Evolutionary conservation across 805 yeast species (phyloP).

Genomic region (Candida khao-thaluensis): DNA sequence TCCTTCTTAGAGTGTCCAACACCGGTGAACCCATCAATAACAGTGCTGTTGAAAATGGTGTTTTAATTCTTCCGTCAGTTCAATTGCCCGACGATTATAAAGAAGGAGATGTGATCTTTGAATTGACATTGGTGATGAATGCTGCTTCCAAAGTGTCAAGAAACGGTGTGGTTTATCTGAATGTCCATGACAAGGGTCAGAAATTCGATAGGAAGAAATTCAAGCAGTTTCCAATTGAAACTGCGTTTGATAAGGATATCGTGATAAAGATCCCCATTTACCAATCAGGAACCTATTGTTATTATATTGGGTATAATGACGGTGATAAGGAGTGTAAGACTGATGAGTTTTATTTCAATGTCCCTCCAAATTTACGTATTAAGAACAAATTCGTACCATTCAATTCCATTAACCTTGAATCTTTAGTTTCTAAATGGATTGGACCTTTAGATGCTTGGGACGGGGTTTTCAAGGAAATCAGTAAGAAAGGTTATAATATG

Average conservation of each 20-base stretch:
- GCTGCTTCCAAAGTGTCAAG: constrained; percentile 75
- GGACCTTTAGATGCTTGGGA: constrained; percentile 73
- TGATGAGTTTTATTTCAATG: constrained; percentile 67
- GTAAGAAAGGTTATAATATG: constrained; percentile 87
- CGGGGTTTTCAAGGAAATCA: constrained; percentile 55
- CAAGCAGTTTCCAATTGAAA: constrained; percentile 47
- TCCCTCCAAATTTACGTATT: constrained; percentile 70
- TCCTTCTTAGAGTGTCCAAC: constrained; percentile 47
- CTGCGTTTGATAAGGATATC: constrained; percentile 65
- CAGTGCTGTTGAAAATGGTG: constrained; percentile 43
- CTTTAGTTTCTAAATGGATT: constrained; percentile 89
- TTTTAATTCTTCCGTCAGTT: constrained; percentile 49
- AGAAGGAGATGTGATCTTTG: constrained; percentile 43
- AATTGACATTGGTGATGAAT: constrained; percentile 60
- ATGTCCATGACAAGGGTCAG: constrained; percentile 53
- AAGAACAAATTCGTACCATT: constrained; percentile 60
- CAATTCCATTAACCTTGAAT: constrained; percentile 77
- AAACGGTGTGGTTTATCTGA: constrained; percentile 71
- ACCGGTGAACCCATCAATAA: constrained; percentile 47
- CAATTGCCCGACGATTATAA: constrained; percentile 33
- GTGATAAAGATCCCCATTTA: constrained; percentile 59
- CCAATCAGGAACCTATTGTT: constrained; percentile 78
- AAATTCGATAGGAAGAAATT: constrained; percentile 58
- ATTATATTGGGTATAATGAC: constrained; percentile 58
- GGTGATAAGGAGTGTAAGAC: constrained; percentile 40